Conservation (phyloP, 495 filamentous ascomycete species). For the Tuber aestivum region DNA sequence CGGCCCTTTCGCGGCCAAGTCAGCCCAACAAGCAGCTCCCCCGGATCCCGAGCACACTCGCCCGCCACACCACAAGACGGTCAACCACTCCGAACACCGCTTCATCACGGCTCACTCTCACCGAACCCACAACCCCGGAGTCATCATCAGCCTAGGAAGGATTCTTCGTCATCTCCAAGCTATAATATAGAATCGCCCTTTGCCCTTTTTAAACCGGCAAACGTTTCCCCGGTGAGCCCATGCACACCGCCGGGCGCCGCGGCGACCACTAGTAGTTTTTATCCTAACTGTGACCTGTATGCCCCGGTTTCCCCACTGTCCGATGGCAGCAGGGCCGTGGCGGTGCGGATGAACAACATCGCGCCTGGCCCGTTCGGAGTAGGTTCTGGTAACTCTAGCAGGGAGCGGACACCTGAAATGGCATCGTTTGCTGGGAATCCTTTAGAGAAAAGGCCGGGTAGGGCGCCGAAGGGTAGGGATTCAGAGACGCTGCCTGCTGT, state of each 20-base stretch:
- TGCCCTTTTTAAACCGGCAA: slow-evolving; percentile 49
- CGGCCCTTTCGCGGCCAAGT: slow-evolving; percentile 56
- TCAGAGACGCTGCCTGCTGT: slow-evolving; percentile 21
- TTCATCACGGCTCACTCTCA: slow-evolving; percentile 34
- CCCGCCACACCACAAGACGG: slow-evolving; percentile 40
- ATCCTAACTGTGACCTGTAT: slow-evolving; percentile 38
- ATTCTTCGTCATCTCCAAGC: slow-evolving; percentile 15
- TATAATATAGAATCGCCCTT: slow-evolving; percentile 57
- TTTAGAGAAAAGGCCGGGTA: slow-evolving; percentile 27
- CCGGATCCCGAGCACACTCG: slow-evolving; percentile 27
- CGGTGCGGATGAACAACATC: slow-evolving; percentile 61
- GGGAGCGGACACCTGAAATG: slow-evolving; percentile 30
- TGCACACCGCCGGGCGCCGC: slow-evolving; percentile 40
- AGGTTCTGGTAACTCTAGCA: slow-evolving; percentile 38
- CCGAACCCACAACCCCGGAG: slow-evolving; percentile 17
- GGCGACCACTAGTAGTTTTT: slow-evolving; percentile 8
- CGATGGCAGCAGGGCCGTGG: slow-evolving; percentile 46
- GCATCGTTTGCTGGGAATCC: slow-evolving; percentile 10
- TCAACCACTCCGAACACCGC: slow-evolving; percentile 32
- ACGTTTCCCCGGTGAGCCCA: slow-evolving; percentile 45
- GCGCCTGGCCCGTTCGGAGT: slow-evolving; percentile 61
- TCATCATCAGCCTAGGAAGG: slow-evolving; percentile 1
- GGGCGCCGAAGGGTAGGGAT: slow-evolving; percentile 36
- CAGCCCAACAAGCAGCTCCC: slow-evolving; percentile 53
- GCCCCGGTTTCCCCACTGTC: slow-evolving; percentile 49